Base-by-base conservation (phyloP, 2,329 filamentous ascomycete genomes). In the Scorias spongiosa region DNA sequence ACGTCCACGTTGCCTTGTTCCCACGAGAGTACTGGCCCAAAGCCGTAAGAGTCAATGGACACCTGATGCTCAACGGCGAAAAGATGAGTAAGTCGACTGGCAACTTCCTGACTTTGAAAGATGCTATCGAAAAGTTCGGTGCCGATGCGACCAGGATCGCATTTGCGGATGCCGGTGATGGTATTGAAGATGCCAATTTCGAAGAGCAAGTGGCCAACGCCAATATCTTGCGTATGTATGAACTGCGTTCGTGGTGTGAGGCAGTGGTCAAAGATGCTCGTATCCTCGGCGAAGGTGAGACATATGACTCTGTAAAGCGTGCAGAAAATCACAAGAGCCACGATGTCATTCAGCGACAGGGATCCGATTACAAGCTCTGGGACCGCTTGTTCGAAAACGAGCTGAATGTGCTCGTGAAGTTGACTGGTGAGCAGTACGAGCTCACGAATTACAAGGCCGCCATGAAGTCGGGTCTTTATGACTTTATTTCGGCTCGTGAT, bases 61-160 rank as follows among this genome's bases (percentile, higher is more conserved):
- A 96, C 66, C 68, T 96, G 57, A 78, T 93, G 63, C 72, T 98
- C 51, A 98, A 98, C 62, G 89, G 89, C 41, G 85, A 94, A 62
- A 98, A 98, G 75, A 98, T 98, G 91, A 83, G 80, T 62, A 98
- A 98, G 71, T 89, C 82, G 43, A 95, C 88, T 0, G 91, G 91
- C 49, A 98, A 96, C 68, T 98, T 98, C 71, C 73, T 98, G 62
- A 96, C 91, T 10, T 71, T 96, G 42, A 75, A 80, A 43, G 84
- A 95, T 49, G 75, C 88, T 28, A 81, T 89, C 11, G 75, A 80
- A 54, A 98, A 98, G 64, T 98, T 91, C 56, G 91, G 91, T 57
- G 89, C 91, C 8, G 91, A 96, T 62, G 91, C 91, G 10, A 82
- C 83, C 38, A 78, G 89, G 60, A 83, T 96, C 55, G 87, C 88